Evolutionary conservation across 2,329 filamentous ascomycete genomes (phyloP), one percentile per base, ranked within the genome.

Genomic region (Chalara sp.): DNA sequence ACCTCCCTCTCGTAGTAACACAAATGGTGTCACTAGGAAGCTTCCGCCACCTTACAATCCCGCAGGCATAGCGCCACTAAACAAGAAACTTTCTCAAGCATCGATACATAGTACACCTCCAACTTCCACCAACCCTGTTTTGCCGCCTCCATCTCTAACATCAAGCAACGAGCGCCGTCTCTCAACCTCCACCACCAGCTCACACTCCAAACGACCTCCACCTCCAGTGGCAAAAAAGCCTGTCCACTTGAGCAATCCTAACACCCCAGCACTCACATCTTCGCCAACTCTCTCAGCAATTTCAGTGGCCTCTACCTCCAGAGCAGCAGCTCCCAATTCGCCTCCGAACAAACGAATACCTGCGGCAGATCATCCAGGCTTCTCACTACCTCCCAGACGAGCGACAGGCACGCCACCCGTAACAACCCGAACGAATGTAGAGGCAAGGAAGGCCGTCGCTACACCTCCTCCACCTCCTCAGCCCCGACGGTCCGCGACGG

Each of bases 151-250:
- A 11, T 11, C 8, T 29, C 12, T 44, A 11, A 44, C 41, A 37
- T 48, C 50, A 41, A 28, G 58, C 45, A 48, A 47, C 8, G 55
- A 56, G 46, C 60, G 61, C 39, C 58, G 59, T 42, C 46, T 57
- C 35, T 62, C 63, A 13, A 58, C 52, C 44, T 60, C 63, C 10
- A 61, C 60, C 21, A 61, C 53, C n/a, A 57, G 51, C 30, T 61
- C 62, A 1, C 48, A 55, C 12, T 61, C 62, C 37, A 66, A 63
- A 50, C 56, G 57, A 4, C 52, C 62, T n/a, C 65, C 65, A 32
- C 21, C 21, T 21, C 65, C 64, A 1, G 53, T 67, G 3, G 63
- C 58, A 6, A 57, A 56, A 30, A 67, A 67, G 50, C 65, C 65
- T 12, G 46, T 62, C 6, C 63, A 67, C 51, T 57, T 67, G 11